phyloP scores from a whole-genome alignment of 1,284 basidiomycete genomes.

The Amylostereum chailletii region DNA sequence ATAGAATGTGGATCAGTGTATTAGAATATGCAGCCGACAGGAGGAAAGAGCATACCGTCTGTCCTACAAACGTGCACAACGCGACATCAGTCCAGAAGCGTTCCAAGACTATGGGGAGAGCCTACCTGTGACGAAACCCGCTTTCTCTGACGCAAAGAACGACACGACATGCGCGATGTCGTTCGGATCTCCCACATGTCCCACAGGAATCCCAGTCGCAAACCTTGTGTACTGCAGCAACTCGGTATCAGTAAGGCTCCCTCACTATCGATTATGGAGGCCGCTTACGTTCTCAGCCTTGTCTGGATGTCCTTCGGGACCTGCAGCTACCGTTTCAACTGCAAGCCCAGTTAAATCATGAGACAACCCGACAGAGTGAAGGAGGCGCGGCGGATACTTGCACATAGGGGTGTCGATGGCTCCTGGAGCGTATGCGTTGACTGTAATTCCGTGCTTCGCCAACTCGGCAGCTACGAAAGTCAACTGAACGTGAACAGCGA shows the following conservation, averaged over 20 bases:
- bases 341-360: neutral
- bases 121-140: slow-evolving; percentile 15
- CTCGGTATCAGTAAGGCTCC: neutral
- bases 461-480: slow-evolving; percentile 10
- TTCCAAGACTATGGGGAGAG: neutral
- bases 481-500: neutral
- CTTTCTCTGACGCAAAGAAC: slow-evolving; percentile 11
- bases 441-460: slow-evolving; percentile 13
- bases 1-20: no score
- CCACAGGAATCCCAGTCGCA: neutral
- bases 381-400: slow-evolving; percentile 2
- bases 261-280: neutral
- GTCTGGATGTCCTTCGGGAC: neutral
- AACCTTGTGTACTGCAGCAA: neutral
- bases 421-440: slow-evolving; percentile 16
- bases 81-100: no score
- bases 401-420: slow-evolving; percentile 11
- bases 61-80: no score
- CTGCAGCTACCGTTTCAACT: neutral
- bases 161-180: slow-evolving; percentile 15
- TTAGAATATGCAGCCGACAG: no score
- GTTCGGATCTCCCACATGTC: slow-evolving; percentile 7
- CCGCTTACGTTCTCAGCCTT: neutral
- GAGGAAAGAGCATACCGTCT: no score
- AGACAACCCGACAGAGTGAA: neutral